Base-by-base conservation (phyloP, 495 filamentous ascomycete genomes). In the Elasticomyces elasticus region DNA sequence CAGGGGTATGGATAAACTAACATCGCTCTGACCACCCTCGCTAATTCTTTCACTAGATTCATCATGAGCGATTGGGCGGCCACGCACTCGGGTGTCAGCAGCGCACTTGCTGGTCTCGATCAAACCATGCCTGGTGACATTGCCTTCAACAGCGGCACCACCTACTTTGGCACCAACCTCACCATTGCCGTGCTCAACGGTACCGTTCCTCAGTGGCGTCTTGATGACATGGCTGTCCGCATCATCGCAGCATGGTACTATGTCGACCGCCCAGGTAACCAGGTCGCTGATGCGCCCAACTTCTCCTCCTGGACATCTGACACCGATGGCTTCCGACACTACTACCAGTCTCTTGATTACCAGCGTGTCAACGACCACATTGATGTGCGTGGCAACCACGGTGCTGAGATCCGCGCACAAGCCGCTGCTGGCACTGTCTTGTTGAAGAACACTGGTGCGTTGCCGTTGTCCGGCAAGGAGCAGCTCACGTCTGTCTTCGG, bases 51-150 rank as follows among this genome's bases (percentile, higher is more conserved):
- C n/a, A n/a, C n/a, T n/a, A n/a, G n/a, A 5, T 40, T 40, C 35
- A 45, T 91, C 58, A 86, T 91, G 84, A 89, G 80, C 56, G 89
- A 94, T 64, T 95, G 89, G 89, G 72, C 77, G 65, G 89, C 87
- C 5, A 89, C 95, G 62, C 86, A 94, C 67, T 79, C 83, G 17
- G 92, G 92, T 64, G 89, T 85, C 17, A 76, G 79, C 27, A 75
- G 75, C 52, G 86, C 87, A 27, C 71, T 89, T 24, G 92, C 92
- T 44, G 92, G 92, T 48, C 69, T 96, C 43, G 91, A 98, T 64
- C 94, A 95, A 89, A 79, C 82, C 10, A 96, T 96, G 90, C 90
- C 92, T 35, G 91, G 92, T 55, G 92, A 98, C 62, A 78, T 82
- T 6, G 53, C 65, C 30, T 91, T 95, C 66, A 76, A 84, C 62